Conservation (phyloP, 2,329 filamentous ascomycete species). For the Xylaria sp. region DNA sequence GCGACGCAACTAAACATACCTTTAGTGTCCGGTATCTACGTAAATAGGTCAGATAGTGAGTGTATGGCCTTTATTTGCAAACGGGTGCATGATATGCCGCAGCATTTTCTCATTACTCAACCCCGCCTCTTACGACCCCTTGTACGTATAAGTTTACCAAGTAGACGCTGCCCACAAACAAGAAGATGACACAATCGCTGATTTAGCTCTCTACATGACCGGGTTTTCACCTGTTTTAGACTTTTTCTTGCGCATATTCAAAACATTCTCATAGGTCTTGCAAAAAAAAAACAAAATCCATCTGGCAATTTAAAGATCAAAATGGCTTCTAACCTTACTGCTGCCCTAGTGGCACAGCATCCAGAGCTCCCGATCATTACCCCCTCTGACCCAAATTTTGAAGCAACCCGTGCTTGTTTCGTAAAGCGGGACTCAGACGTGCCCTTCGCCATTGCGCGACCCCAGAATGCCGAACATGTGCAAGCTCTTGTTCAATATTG, state of each 20-base stretch:
- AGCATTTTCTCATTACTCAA: not conserved
- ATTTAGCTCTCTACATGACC: not conserved
- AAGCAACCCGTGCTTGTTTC: slow-evolving; percentile 39
- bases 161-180: not conserved
- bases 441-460: slow-evolving; percentile 42
- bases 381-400: slow-evolving; percentile 32
- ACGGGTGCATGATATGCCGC: not conserved
- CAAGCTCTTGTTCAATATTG: slow-evolving; percentile 39
- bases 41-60: not conserved
- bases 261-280: not conserved
- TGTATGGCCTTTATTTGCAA: not conserved
- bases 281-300: not conserved
- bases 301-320: not conserved
- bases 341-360: slow-evolving; percentile 2
- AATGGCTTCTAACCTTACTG: slow-evolving; percentile 17
- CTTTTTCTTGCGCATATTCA: not conserved
- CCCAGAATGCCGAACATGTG: slow-evolving; percentile 39
- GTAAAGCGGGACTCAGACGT: slow-evolving; percentile 25
- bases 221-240: not conserved
- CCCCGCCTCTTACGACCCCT: not conserved
- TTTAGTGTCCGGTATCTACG: not conserved
- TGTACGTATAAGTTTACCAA: not conserved
- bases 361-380: slow-evolving; percentile 23
- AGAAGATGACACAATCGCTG: not conserved
- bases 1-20: too few species aligned